Evolutionary conservation across 2,329 filamentous ascomycete genomes (phyloP).

Genomic region (Paecilomyces sp.): DNA sequence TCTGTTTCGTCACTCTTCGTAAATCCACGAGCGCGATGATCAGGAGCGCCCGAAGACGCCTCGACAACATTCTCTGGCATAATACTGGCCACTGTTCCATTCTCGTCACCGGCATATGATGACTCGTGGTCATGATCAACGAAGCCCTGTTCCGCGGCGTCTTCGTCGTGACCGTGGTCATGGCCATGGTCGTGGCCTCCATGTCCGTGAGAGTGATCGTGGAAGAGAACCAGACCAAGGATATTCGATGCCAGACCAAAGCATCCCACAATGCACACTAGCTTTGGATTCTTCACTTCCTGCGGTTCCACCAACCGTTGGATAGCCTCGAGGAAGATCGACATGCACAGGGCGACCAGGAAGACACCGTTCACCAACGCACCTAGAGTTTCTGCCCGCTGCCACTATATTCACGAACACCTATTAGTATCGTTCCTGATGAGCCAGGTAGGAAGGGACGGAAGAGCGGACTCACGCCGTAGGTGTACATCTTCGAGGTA

Average conservation of each 20-base stretch:
- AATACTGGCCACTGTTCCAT: constrained; percentile 54
- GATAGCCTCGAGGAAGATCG: constrained; percentile 91
- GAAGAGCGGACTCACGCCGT: constrained; percentile 59
- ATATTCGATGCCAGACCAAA: constrained; percentile 83
- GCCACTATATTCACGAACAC: constrained; percentile 58
- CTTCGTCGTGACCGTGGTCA: constrained; percentile 41
- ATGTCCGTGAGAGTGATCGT: constrained; percentile 84
- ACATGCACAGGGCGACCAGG: constrained; percentile 89
- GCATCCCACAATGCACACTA: constrained; percentile 85
- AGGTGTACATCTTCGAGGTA: constrained; percentile 83
- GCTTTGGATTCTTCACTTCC: constrained; percentile 72
- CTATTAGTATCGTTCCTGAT: constrained; percentile 1
- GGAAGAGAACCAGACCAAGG: constrained; percentile 80
- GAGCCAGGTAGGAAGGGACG: constrained; percentile 3
- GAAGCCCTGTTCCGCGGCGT: constrained; percentile 36
- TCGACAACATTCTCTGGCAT: constrained; percentile 53
- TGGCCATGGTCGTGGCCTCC: constrained; percentile 52
- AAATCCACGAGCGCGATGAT: constrained; percentile 9
- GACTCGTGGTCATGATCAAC: constrained; percentile 34
- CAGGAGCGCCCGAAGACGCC: constrained; percentile 27
- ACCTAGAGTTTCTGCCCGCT: constrained; percentile 92
- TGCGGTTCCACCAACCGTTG: constrained; percentile 89
- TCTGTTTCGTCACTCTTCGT: constrained; percentile 20
- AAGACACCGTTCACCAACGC: constrained; percentile 97
- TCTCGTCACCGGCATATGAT: constrained; percentile 38